phyloP scores from a whole-genome alignment of 495 filamentous ascomycete genomes.

The Aspergillus coremiiformis region DNA sequence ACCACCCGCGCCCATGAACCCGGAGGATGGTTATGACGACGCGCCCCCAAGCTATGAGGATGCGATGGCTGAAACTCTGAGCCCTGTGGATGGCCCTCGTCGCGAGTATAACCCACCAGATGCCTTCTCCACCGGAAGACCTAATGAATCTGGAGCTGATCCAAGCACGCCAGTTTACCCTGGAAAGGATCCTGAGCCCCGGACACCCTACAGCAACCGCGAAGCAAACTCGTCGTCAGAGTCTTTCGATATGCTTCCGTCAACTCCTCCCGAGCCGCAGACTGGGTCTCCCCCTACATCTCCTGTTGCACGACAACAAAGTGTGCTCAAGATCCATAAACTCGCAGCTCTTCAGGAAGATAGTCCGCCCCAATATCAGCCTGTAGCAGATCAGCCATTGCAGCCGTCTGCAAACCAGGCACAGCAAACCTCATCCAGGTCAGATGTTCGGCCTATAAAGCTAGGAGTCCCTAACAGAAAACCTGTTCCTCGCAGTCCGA shows the following conservation, averaged over 20 bases:
- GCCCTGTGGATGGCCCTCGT: conserved; percentile 55
- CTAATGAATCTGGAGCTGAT: conserved; percentile 37
- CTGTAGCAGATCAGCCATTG: conserved; percentile 19
- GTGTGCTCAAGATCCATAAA: conserved; percentile 32
- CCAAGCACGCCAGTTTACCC: conserved; percentile 28
- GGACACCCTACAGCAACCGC: conserved; percentile 16
- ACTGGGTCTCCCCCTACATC: conserved; percentile 33
- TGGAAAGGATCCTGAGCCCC: conserved; percentile 24
- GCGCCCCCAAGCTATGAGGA: conserved; percentile 81
- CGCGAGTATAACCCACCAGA: conserved; percentile 55
- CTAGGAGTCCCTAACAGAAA: conserved; percentile 37
- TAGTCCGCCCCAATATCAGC: conserved; percentile 34
- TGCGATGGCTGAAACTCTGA: conserved; percentile 74
- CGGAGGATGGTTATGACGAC: conserved; percentile 47
- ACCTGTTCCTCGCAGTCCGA: conserved; percentile 32
- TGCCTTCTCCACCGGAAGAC: conserved; percentile 28
- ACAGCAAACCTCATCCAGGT: conserved; percentile 16
- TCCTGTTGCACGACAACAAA: conserved; percentile 31
- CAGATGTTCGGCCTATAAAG: conserved; percentile 28
- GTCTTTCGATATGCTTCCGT: conserved; percentile 42
- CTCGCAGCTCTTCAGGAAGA: conserved; percentile 24
- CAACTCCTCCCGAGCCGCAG: conserved; percentile 34
- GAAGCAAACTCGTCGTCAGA: conserved; percentile 34
- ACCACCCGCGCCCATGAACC: conserved; percentile 17
- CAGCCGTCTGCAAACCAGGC: conserved; percentile 9